These are phyloP conservation scores for Phoma sp. DNA, from an alignment of 2,329 filamentous ascomycete species.

Conservation along the genomic window DNA sequence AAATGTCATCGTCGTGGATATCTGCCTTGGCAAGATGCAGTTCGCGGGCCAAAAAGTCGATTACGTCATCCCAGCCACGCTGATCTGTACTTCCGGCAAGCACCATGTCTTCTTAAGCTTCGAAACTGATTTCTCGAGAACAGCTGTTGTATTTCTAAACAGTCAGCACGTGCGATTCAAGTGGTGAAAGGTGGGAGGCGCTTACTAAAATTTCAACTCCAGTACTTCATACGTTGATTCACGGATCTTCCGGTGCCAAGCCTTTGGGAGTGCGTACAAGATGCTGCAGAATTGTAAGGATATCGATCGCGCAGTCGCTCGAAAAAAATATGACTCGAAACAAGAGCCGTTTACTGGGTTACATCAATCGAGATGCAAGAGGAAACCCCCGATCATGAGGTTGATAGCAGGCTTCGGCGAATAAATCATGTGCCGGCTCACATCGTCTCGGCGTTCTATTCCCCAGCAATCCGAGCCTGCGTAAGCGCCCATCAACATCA, in stretches of 20 bases:
- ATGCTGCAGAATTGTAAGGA: too few relatives aligned
- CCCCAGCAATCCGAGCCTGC: neutral
- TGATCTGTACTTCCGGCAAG: neutral
- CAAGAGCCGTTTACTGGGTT: too few relatives aligned
- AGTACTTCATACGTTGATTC: too few relatives aligned
- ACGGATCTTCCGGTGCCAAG: too few relatives aligned
- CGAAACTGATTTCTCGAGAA: neutral
- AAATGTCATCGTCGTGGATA: neutral
- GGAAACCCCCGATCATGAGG: neutral
- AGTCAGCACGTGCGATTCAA: neutral
- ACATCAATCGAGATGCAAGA: neutral
- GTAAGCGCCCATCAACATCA: too few relatives aligned
- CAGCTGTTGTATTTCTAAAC: neutral
- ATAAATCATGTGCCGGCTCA: neutral
- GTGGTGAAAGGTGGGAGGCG: too few relatives aligned
- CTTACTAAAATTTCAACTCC: too few relatives aligned
- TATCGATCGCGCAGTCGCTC: too few relatives aligned
- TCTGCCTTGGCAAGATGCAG: neutral
- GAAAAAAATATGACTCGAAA: neutral
- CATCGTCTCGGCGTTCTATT: neutral
- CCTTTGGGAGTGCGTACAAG: too few relatives aligned
- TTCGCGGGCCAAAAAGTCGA: neutral
- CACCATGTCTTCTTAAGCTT: neutral
- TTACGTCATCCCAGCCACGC: neutral
- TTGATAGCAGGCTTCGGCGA: neutral